These are phyloP conservation scores for Fusarium sp. DNA, from an alignment of 2,329 filamentous ascomycete genomes.

Conservation along the genomic window DNA sequence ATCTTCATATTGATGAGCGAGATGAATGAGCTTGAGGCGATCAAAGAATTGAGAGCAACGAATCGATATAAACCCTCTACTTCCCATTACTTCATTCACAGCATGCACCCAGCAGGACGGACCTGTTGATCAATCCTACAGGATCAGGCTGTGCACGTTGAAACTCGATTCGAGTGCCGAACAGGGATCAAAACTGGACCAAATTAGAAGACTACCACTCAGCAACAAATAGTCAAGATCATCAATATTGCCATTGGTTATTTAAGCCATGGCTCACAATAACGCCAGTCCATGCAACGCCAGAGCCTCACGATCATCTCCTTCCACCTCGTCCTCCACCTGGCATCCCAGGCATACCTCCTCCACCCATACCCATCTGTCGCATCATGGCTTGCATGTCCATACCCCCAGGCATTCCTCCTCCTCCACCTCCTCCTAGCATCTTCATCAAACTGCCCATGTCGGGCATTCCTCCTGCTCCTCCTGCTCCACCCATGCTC, in stretches of 20 bases:
- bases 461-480: conserved; percentile 80
- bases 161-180: neutral
- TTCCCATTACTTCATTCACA: too few relatives aligned
- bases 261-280: conserved; percentile 21
- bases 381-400: conserved; percentile 87
- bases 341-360: conserved; percentile 57
- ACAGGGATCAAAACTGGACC: neutral
- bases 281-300: conserved; percentile 32
- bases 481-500: conserved; percentile 86
- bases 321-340: conserved; percentile 52
- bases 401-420: conserved; percentile 78
- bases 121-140: neutral
- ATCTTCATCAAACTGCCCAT: conserved; percentile 93
- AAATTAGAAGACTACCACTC: neutral
- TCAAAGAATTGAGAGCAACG: too few relatives aligned
- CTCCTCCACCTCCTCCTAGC: conserved; percentile 74
- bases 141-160: neutral
- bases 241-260: neutral
- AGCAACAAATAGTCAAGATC: neutral
- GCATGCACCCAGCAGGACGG: too few relatives aligned
- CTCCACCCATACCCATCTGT: conserved; percentile 75
- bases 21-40: too few relatives aligned
- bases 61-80: too few relatives aligned
- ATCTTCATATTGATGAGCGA: neutral
- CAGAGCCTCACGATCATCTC: conserved; percentile 42